Conservation (phyloP, 345 rosid genomes). For the Linum usitatissimum region DNA sequence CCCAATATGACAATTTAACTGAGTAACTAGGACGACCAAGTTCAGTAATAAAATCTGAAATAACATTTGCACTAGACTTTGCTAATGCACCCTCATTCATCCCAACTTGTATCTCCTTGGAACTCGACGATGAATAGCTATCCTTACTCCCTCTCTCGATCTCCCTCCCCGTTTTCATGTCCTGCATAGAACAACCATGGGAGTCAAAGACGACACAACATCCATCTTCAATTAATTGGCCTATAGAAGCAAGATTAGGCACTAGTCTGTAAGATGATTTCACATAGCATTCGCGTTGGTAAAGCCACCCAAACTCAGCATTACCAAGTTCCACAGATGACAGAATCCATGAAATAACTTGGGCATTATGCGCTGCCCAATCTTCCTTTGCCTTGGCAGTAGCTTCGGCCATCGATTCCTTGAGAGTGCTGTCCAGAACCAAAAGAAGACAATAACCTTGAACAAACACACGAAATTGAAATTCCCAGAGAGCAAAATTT, state of each 20-base stretch:
- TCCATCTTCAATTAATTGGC: not conserved
- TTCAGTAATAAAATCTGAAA: not conserved
- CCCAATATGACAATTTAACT: not conserved
- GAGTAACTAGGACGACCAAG: not conserved
- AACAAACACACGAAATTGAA: not conserved
- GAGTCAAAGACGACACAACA: not conserved
- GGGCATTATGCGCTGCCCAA: not conserved
- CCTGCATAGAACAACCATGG: not conserved
- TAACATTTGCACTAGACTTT: not conserved
- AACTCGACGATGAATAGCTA: not conserved
- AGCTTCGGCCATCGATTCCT: not conserved
- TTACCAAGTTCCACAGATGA: not conserved
- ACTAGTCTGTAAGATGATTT: not conserved
- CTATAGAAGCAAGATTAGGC: not conserved
- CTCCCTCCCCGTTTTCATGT: not conserved
- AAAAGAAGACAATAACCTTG: not conserved
- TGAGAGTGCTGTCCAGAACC: not conserved
- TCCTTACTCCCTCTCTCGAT: not conserved
- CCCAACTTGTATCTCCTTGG: no score
- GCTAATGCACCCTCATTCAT: not conserved
- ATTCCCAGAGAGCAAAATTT: not conserved
- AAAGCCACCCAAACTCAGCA: not conserved
- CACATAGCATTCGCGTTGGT: not conserved
- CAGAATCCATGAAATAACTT: not conserved
- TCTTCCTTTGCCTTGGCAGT: not conserved